Evolutionary conservation across 345 rosid genomes (phyloP).

Genomic region (Murraya paniculata): DNA sequence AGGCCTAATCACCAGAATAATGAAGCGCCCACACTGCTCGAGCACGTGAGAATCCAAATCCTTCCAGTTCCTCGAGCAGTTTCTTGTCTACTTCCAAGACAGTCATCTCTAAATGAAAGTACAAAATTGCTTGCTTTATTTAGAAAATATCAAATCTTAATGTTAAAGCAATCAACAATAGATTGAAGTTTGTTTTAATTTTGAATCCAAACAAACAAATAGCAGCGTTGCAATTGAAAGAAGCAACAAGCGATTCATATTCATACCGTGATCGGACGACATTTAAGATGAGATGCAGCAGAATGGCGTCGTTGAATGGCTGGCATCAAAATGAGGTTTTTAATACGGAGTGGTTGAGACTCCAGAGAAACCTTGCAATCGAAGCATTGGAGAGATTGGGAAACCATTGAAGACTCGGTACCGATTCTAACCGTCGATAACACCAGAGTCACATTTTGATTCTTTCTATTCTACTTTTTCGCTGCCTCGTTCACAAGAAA

Average conservation of each 20-base stretch:
- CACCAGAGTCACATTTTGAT: background rate
- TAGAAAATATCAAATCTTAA: background rate
- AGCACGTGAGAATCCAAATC: constrained; percentile 58
- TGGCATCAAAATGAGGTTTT: background rate
- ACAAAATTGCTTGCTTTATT: background rate
- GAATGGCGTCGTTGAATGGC: background rate
- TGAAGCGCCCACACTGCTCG: constrained; percentile 66
- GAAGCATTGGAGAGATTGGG: constrained; percentile 7
- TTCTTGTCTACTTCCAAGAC: constrained; percentile 50
- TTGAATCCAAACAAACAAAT: too few relatives aligned
- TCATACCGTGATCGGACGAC: constrained; percentile 29
- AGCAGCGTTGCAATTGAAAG: background rate
- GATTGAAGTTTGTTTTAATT: background rate
- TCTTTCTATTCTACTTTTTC: background rate
- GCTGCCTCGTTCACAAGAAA: constrained; percentile 17
- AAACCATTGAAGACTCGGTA: constrained; percentile 15
- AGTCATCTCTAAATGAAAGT: constrained; percentile 28
- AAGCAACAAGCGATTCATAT: background rate
- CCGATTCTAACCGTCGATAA: constrained; percentile 14
- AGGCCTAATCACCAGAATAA: constrained; percentile 48
- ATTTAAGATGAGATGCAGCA: constrained; percentile 8
- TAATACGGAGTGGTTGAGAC: constrained; percentile 9
- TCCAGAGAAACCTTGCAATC: constrained; percentile 24
- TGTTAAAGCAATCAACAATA: background rate
- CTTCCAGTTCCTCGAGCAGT: constrained; percentile 62